Base-by-base conservation (phyloP, 2,329 filamentous ascomycete genomes). In the Fusarium sp. region DNA sequence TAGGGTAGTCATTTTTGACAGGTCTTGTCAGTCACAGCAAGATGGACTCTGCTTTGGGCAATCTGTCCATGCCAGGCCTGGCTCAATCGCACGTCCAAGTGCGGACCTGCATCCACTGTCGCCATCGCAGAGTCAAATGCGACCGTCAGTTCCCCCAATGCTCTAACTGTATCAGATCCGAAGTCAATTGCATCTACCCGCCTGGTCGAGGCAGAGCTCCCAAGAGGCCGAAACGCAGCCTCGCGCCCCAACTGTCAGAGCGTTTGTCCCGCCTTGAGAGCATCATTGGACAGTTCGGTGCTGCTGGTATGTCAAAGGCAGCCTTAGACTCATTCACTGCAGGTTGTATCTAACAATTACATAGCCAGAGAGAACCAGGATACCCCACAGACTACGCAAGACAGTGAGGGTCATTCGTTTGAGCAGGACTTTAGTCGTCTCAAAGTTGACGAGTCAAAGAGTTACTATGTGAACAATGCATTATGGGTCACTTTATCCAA, bases 371-470 rank as follows among this genome's bases (percentile, higher is more conserved):
- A 56, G 9, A 56, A 44, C 7, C 38, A 44, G 27, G 52, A 56
- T 23, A 21, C 37, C 16, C 38, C 52, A 1, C 52, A 42, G 10
- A 21, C 38, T 21, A 12, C 27, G 2, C 52, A 31, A 33, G 52
- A 44, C 12, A 44, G 27, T 21, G 37, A 44, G 0, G 37, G 27
- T 0, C 52, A 31, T 25, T 56, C 52, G 1, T 56, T 56, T 15
- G 38, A 56, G 37, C 52, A 56, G 18, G 52, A 56, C 27, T 56
- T 56, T 23, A 44, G 52, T 25, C 52, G 52, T 42, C 52, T 56
- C 16, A 56, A 56, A 7, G 52, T 56, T 0, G 52, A 56, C 12
- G 52, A 56, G 21, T 44, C 52, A 31, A 44, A 56, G 16, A 56
- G 52, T 1, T 56, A 56, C 12, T 56, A 56, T 0, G 52, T 56